Evolutionary conservation across 257 asterid genomes (phyloP), one percentile per base, ranked within the genome.

Genomic region (Haberlea rhodopensis): DNA sequence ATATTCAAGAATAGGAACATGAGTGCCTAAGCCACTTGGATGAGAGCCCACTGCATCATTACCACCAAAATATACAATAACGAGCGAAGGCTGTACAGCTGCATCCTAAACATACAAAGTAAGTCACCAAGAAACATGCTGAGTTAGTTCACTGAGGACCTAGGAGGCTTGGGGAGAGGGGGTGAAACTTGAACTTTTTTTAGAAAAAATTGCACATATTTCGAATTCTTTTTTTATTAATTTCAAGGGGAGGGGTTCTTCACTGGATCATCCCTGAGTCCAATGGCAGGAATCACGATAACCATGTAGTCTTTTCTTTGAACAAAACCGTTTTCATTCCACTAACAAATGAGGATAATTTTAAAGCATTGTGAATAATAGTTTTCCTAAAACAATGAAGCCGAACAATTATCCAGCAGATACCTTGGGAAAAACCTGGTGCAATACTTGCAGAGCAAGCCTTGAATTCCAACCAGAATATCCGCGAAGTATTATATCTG

Each of bases 381-480:
- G 1, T 13, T 19, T 40, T 40, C 49, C 49, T 40, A 40, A 31
- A 58, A 31, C 8, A 27, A 58, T 26, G 34, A 55, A 66, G 5
- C 31, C 27, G 60, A 2, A 53, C 15, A 67, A 26, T 75, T 2
- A 20, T 18, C 2, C 11, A 69, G 60, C 40, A 57, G 27, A 74
- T 84, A 91, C 95, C 89, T 75, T 85, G 1, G 96, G 98, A 60
- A 91, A 88, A 75, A 88, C 62, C 49, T 67, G 63, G 70, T 76
- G 66, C 79, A 91, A 45, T 11, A 84, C 86, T 79, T 88, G 78
- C 62, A 91, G 80, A 43, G 87, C 98, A 57, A 66, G 81, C 68
- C 95, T 76, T 15, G 98, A 85, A 55, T 89, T 91, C 98, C 98
- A 91, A 51, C 98, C 96, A 18, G 81, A 60, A 75, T 91, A 91